These are phyloP conservation scores for Camellia oleifera DNA, from an alignment of 179 eudicot genomes.

Conservation along the genomic window DNA sequence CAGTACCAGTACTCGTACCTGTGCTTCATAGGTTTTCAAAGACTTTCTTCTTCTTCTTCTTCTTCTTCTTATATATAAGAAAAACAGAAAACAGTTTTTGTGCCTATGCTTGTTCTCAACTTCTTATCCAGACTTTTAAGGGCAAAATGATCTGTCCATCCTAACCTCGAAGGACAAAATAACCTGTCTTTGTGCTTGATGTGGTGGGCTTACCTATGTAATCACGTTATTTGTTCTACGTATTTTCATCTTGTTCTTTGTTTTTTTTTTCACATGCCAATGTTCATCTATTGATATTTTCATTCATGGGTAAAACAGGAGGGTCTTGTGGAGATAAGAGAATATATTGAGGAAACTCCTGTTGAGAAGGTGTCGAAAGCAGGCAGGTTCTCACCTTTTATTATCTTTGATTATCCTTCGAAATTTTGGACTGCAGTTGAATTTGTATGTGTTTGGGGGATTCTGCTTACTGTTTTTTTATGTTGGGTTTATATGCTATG, in stretches of 20 bases:
- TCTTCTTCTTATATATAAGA: too few relatives aligned
- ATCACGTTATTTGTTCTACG: not conserved
- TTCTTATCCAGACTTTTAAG: constrained; percentile 8
- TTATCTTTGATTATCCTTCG: not conserved
- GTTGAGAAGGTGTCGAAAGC: constrained; percentile 26
- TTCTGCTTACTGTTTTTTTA: not conserved
- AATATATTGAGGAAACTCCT: constrained; percentile 57
- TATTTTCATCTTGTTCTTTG: not conserved
- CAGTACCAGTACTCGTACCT: too few relatives aligned
- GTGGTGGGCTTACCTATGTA: not conserved
- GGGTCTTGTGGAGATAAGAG: constrained; percentile 89
- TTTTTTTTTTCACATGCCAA: constrained; percentile 2
- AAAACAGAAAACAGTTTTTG: too few relatives aligned
- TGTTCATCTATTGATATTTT: constrained; percentile 9
- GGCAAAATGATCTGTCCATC: not conserved
- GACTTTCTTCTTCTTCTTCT: too few relatives aligned
- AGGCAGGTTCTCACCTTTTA: constrained; percentile 34
- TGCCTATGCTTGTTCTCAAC: constrained; percentile 1
- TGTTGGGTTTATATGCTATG: not conserved
- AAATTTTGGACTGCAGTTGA: not conserved
- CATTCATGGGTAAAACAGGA: constrained; percentile 46
- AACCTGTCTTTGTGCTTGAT: constrained; percentile 6
- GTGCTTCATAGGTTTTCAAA: too few relatives aligned
- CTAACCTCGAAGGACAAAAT: not conserved
- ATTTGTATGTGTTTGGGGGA: not conserved